Base-by-base conservation (phyloP, 2,329 filamentous ascomycete species). In the Beauveria rudraprayagi region DNA sequence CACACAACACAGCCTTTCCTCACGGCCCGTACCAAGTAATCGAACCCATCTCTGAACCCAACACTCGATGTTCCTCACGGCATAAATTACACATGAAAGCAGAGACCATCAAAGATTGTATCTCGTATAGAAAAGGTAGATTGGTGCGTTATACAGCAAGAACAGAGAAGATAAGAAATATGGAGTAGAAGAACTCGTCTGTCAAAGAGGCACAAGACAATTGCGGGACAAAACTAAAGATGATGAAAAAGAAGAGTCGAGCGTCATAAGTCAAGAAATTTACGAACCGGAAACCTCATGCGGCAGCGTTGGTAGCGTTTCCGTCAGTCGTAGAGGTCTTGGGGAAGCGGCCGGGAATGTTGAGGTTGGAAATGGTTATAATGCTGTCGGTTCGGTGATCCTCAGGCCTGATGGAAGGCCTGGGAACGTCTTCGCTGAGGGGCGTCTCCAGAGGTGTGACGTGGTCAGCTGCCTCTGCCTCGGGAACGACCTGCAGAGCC, bases 301-400 rank as follows among this genome's bases (percentile, higher is more conserved):
- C 11, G 82, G 81, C 3, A 61, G 80, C 16, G 51, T 84, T 3
- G 69, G 82, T 7, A 70, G 82, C n/a, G 71, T 69, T 1, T 48
- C 55, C 55, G 65, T 80, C 62, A 77, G 76, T 70, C 68, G 82
- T 61, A 77, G 86, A 67, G 64, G 75, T 70, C 64, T 72, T 78
- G 9, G 85, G 85, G 69, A 81, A 91, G 66, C 87, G 80, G 11
- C 88, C 88, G 3, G 88, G 88, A 19, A 91, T 81, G 68, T 89
- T 86, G 56, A 91, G 73, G 68, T 87, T 81, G 60, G 84, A 85
- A 50, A 89, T 83, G 30, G 81, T 83, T 14, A 80, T 77, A 7
- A 79, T 76, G 65, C 80, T 79, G 52, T 78, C 74, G 16, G 71
- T 74, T 54, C 77, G 62, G 44, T 70, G 65, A 46, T 68, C 69